phyloP scores from a whole-genome alignment of 345 rosid genomes.

The Brassica napus region DNA sequence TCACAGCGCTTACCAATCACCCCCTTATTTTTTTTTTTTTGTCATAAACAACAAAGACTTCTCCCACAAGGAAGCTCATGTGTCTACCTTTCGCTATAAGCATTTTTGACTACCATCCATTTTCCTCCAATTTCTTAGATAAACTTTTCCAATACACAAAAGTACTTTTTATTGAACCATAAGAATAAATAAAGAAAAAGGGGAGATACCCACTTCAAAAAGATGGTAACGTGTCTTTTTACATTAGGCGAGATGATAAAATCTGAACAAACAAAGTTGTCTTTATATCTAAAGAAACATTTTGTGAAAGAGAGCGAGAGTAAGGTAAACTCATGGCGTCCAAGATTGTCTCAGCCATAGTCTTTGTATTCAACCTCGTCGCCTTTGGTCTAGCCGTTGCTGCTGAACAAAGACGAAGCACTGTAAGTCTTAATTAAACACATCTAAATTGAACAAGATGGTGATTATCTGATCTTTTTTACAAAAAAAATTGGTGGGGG shows the following conservation, averaged over 20 bases:
- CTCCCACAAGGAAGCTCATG: conserved; percentile 19
- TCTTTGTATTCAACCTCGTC: conserved; percentile 72
- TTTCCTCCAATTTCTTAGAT: neutral
- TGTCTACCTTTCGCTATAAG: conserved; percentile 15
- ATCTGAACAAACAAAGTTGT: conserved; percentile 22
- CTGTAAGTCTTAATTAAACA: conserved; percentile 50
- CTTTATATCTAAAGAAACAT: conserved; percentile 14
- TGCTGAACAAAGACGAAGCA: conserved; percentile 97
- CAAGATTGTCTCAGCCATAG: conserved; percentile 59
- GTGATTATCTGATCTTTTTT: conserved; percentile 11
- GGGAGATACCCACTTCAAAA: conserved; percentile 41
- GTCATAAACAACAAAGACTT: conserved; percentile 9
- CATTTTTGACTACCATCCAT: neutral
- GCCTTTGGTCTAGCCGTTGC: conserved; percentile 96
- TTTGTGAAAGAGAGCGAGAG: conserved; percentile 15
- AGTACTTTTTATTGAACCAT: neutral
- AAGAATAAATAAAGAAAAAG: conserved; percentile 25
- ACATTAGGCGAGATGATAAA: conserved; percentile 36
- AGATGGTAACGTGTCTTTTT: conserved; percentile 48
- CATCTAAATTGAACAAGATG: neutral
- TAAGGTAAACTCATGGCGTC: conserved; percentile 67
- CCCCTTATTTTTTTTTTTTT: neutral
- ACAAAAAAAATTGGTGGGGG: neutral
- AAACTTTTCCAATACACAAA: neutral
- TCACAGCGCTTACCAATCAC: too few species aligned